phyloP scores from a whole-genome alignment of 805 yeast genomes.

The Debaryomyces hansenii region DNA sequence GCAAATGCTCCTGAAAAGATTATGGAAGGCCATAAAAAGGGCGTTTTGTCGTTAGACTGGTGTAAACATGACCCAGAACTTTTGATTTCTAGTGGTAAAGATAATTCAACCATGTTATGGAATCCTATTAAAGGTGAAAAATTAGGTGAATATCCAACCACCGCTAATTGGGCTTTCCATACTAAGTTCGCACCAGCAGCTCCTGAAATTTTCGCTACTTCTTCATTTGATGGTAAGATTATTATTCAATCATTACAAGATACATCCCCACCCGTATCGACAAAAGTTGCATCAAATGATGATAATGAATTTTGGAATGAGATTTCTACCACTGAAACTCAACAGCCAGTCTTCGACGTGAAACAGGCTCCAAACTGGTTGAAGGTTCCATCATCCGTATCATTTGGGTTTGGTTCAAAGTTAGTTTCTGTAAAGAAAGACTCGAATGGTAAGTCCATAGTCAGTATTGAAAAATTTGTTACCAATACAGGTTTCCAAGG shows the following conservation, averaged over 20 bases:
- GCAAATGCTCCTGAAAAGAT: conserved; percentile 84
- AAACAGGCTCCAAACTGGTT: conserved; percentile 92
- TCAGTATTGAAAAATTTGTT: conserved; percentile 44
- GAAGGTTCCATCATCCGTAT: conserved; percentile 66
- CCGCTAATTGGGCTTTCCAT: conserved; percentile 92
- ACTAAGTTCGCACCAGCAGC: conserved; percentile 82
- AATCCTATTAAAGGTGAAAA: conserved; percentile 74
- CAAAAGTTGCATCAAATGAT: conserved; percentile 41
- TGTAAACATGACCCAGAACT: conserved; percentile 77
- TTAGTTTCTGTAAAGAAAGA: conserved; percentile 55
- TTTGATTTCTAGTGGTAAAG: conserved; percentile 88
- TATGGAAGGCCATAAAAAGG: conserved; percentile 80
- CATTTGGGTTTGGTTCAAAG: conserved; percentile 95
- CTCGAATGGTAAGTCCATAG: conserved; percentile 39
- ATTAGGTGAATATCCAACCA: conserved; percentile 85
- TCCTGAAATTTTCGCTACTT: conserved; percentile 88
- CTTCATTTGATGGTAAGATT: conserved; percentile 84
- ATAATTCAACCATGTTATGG: conserved; percentile 86
- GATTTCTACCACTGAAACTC: conserved; percentile 64
- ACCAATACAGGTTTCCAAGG: conserved; percentile 34
- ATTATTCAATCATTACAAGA: conserved; percentile 86
- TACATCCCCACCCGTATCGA: conserved; percentile 58
- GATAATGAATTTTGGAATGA: conserved; percentile 88
- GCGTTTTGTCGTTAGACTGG: conserved; percentile 92
- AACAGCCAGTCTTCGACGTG: conserved; percentile 68